A percentile compares a stretch with the other conserved stretches of the same genome.
Conservation (phyloP, 2,329 filamentous ascomycete species). For the Neospermospora avenae region DNA sequence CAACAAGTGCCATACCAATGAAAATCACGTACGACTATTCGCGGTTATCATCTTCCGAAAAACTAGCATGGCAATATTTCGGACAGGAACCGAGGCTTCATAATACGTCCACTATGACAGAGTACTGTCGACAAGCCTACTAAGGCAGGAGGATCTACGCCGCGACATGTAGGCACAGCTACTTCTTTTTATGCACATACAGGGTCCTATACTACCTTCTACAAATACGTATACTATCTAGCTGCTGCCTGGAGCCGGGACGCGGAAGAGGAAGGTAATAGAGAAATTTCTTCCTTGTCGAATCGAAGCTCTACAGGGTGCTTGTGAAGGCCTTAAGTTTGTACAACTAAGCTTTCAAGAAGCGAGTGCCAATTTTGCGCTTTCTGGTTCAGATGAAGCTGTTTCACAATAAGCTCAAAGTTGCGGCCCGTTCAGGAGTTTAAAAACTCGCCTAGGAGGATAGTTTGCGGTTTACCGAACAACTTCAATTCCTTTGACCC, state of each 20-base stretch:
- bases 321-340: no score
- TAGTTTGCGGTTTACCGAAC: no score
- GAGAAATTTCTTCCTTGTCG: neutral
- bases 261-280: neutral
- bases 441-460: no score
- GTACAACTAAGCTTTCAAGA: no score
- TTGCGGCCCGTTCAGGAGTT: no score
- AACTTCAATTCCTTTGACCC: no score
- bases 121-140: neutral
- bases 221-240: neutral
- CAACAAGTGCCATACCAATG: no score
- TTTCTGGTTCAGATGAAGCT: no score
- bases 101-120: neutral
- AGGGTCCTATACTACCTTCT: neutral
- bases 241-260: neutral
- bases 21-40: no score
- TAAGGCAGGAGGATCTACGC: neutral
- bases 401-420: no score
- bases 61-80: neutral
- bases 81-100: neutral
- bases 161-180: neutral
- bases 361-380: no score
- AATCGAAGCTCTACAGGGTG: no score
- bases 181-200: neutral
- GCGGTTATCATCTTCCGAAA: neutral